Base-by-base conservation (phyloP, 192 early-diverging fungal genomes). In the Rhizophagus clarus region DNA sequence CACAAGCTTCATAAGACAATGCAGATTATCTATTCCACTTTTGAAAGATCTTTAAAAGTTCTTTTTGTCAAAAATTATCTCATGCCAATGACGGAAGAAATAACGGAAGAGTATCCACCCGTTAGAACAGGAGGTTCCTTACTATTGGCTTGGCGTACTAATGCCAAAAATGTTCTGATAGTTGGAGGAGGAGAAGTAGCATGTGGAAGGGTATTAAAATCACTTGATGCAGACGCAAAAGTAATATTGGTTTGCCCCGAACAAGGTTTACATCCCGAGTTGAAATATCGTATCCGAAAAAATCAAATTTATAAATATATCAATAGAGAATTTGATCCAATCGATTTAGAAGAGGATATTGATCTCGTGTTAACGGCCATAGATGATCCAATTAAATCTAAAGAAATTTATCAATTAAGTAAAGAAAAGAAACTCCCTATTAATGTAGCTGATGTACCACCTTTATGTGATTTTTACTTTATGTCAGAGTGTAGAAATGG, bases 401-500 rank as follows among this genome's bases (percentile, higher is more conserved):
- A 87, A 10, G 84, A 90, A 22, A 95, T 97, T 68, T 93, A 91
- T 47, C 56, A 83, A 24, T 79, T 92, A 17, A 93, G 92, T 82
- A 84, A 89, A 49, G 64, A 74, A 51, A 87, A 83, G 40, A 87
- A 93, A n/a, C 96, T 96, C 37, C 96, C 95, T 4, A 95, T 97
- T 31, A 97, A 98, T 80, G 95, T 94, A 26, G 96, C 97, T 0
- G 97, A 97, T 80, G 93, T 97, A 37, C 96, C 96, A 26, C 91
- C 92, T 12, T 81, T 94, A 77, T 98, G 96, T 81, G 95, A 96
- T 79, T 98, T 98, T 85, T 97, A 93, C 85, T 96, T 98, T 84
- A 94, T 96, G 86, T 94, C 94, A 40, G 92, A 92, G 29, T 90
- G 94, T 81, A 84, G 94, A 26, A 94, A 96, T 72, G 90, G 92